These are phyloP conservation scores for Coemansia sp. DNA, from an alignment of 192 early-diverging fungal species.

Conservation along the genomic window DNA sequence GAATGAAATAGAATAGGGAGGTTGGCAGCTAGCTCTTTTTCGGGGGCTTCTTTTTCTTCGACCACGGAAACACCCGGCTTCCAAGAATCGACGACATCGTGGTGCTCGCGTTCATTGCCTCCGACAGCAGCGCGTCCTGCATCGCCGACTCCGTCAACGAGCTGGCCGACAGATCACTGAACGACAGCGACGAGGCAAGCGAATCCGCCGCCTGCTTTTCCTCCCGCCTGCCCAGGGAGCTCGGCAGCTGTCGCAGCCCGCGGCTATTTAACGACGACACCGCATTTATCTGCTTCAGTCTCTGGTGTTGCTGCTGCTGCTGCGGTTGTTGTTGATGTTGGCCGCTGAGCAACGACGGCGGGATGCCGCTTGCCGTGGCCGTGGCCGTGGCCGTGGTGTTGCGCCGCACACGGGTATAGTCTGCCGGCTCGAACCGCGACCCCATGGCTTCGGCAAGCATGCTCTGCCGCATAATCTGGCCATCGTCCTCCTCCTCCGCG, in stretches of 20 bases:
- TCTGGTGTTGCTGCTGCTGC: not conserved
- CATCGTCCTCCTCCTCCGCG: not conserved
- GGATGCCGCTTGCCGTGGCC: not conserved
- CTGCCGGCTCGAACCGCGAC: conserved; percentile 14
- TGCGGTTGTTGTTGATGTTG: not conserved
- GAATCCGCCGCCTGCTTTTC: not conserved
- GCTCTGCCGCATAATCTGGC: conserved; percentile 28
- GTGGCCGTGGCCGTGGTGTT: not conserved
- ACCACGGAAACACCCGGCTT: conserved; percentile 52
- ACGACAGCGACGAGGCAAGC: conserved; percentile 33
- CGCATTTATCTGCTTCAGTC: not conserved
- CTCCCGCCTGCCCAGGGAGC: not conserved
- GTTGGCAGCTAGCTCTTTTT: not conserved
- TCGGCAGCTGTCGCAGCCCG: not conserved
- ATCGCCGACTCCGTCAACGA: conserved; percentile 53
- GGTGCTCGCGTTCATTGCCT: conserved; percentile 47
- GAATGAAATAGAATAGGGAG: not conserved
- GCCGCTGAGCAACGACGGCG: not conserved
- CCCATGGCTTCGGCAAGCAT: conserved; percentile 48
- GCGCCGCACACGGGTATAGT: not conserved
- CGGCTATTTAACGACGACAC: not conserved
- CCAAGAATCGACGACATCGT: conserved; percentile 45
- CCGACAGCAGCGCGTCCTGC: conserved; percentile 50
- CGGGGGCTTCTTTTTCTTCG: conserved; percentile 24
- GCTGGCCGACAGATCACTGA: conserved; percentile 47